Conservation (phyloP, 345 rosid species). For the Eucalyptus albens region DNA sequence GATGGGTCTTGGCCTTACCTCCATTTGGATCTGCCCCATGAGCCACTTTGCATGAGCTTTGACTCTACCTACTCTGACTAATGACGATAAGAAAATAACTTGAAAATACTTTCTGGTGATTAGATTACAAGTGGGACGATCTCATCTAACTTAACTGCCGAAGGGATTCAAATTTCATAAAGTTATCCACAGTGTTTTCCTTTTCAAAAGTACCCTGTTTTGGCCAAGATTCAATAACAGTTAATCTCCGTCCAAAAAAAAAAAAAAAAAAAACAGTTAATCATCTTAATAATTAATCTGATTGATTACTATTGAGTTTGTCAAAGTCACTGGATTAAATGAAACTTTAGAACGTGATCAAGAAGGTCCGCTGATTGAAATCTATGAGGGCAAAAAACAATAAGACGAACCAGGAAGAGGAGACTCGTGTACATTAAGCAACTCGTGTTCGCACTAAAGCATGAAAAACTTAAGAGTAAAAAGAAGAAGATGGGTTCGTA, state of each 20-base stretch:
- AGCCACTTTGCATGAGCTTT: not conserved
- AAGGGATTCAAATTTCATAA: not conserved
- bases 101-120: not conserved
- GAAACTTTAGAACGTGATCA: no score
- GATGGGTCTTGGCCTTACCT: not conserved
- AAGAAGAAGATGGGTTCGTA: not conserved
- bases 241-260: no score
- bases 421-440: no score
- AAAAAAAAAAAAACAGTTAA: no score
- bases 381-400: no score
- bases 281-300: not conserved
- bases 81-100: not conserved
- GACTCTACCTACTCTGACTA: not conserved
- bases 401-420: no score
- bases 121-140: not conserved
- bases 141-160: not conserved
- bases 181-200: not conserved
- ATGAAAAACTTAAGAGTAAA: not conserved
- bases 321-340: no score
- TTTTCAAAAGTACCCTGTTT: no score
- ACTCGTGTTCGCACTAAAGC: not conserved
- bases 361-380: no score
- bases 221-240: no score
- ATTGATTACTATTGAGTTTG: not conserved
- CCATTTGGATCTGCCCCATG: not conserved